Conservation (phyloP, 2,329 filamentous ascomycete genomes). For the Phyllosticta citribraziliensis region DNA sequence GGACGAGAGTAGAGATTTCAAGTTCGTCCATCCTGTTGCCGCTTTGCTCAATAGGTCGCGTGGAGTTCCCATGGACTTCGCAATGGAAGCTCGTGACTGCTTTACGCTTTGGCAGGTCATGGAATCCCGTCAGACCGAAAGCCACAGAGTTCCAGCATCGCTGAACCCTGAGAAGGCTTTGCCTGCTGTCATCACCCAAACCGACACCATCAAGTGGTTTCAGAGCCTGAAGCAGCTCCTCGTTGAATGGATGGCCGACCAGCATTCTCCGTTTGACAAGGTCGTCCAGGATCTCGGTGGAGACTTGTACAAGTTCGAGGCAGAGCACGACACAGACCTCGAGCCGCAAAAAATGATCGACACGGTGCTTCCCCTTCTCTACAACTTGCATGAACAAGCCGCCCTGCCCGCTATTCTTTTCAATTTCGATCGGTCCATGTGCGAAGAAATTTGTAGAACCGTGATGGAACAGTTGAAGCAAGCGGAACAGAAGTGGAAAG, state of each 20-base stretch:
- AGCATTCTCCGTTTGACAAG: slow-evolving; percentile 41
- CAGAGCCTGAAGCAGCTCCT: slow-evolving; percentile 49
- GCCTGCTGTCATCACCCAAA: slow-evolving; percentile 50
- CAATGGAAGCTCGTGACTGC: slow-evolving; percentile 62
- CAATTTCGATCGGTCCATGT: slow-evolving; percentile 60
- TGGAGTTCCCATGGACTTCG: slow-evolving; percentile 58
- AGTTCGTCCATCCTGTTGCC: slow-evolving; percentile 54
- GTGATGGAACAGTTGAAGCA: slow-evolving; percentile 45
- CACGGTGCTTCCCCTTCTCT: slow-evolving; percentile 49
- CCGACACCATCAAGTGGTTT: slow-evolving; percentile 59
- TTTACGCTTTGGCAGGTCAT: slow-evolving; percentile 56
- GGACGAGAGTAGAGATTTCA: slow-evolving; percentile 41
- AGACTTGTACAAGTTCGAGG: slow-evolving; percentile 1
- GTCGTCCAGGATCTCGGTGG: slow-evolving; percentile 36
- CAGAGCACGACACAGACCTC: not conserved
- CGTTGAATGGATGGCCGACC: slow-evolving; percentile 49
- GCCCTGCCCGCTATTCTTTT: slow-evolving; percentile 67
- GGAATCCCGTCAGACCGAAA: slow-evolving; percentile 44
- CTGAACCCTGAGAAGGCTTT: slow-evolving; percentile 43
- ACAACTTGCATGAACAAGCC: slow-evolving; percentile 50
- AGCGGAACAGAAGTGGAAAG: slow-evolving; percentile 49
- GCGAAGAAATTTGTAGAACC: slow-evolving; percentile 48
- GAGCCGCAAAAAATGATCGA: slow-evolving; percentile 19
- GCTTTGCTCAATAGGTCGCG: slow-evolving; percentile 50
- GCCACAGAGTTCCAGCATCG: slow-evolving; percentile 40